These are phyloP conservation scores for Metarhizium brunneum DNA, from an alignment of 2,329 filamentous ascomycete species.

Conservation along the genomic window DNA sequence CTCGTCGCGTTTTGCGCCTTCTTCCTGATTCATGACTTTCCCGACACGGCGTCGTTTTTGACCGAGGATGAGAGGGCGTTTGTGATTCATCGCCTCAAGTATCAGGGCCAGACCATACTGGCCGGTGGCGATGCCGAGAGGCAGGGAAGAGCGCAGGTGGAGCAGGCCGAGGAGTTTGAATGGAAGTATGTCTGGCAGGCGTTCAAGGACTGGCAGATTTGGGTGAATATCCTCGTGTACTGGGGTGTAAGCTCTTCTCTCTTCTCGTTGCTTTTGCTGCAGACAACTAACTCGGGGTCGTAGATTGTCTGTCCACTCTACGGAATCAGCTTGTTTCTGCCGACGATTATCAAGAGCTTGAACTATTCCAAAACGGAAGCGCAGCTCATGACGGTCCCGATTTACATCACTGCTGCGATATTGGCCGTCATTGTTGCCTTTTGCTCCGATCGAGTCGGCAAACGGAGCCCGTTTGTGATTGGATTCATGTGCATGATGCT, in stretches of 20 bases:
- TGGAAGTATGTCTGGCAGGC: conserved; percentile 66
- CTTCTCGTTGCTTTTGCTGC: not conserved
- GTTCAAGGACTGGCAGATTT: conserved; percentile 74
- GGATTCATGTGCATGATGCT: conserved; percentile 42
- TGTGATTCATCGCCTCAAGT: conserved; percentile 60
- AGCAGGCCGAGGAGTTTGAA: conserved; percentile 65
- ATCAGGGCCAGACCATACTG: conserved; percentile 39
- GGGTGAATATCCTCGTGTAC: conserved; percentile 49
- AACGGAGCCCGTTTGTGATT: conserved; percentile 46
- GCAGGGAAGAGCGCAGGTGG: conserved; percentile 26
- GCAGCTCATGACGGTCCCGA: conserved; percentile 56
- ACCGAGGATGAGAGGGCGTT: conserved; percentile 60
- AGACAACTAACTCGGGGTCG: no score
- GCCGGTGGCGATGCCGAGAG: conserved; percentile 7
- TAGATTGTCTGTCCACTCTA: conserved; percentile 46
- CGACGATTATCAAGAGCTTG: conserved; percentile 52
- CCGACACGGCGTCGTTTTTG: conserved; percentile 68
- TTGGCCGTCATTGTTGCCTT: conserved; percentile 44
- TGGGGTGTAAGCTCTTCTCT: conserved; percentile 43
- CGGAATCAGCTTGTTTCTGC: conserved; percentile 49
- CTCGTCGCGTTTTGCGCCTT: conserved; percentile 57
- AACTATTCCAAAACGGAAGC: conserved; percentile 46
- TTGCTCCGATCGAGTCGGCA: conserved; percentile 43
- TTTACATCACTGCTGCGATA: conserved; percentile 53
- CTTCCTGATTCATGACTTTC: conserved; percentile 72